Evolutionary conservation across 768 basidiomycete species (phyloP).

Genomic region (Leucogyrophana mollusca): DNA sequence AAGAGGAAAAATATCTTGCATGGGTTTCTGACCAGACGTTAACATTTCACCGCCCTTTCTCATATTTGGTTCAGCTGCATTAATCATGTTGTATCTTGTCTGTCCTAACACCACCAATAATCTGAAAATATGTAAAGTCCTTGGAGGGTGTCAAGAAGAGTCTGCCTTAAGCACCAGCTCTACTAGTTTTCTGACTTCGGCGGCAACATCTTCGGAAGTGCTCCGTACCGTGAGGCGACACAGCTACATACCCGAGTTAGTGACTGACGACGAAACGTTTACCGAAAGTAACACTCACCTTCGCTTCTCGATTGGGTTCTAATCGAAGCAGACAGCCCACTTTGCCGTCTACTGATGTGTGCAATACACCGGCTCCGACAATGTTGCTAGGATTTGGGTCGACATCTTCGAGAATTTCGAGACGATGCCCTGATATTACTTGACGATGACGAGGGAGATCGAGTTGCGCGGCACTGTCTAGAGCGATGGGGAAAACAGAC

Average conservation of each 20-base stretch:
- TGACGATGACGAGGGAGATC: slow-evolving; percentile 72
- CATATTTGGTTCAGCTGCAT: slow-evolving; percentile 4
- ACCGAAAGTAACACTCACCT: slow-evolving; percentile 50
- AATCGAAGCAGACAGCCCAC: slow-evolving; percentile 91
- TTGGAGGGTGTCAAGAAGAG: slow-evolving; percentile 7
- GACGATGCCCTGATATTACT: slow-evolving; percentile 72
- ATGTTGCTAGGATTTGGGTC: slow-evolving; percentile 95
- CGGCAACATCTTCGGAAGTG: slow-evolving; percentile 88
- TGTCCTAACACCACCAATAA: slow-evolving; percentile 13
- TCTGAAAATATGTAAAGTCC: slow-evolving; percentile 1
- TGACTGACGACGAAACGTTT: neutral
- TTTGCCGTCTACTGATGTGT: slow-evolving; percentile 89
- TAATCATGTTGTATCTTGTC: slow-evolving; percentile 26
- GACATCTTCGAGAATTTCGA: slow-evolving; percentile 78
- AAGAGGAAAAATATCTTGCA: slow-evolving; percentile 41
- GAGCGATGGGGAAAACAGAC: slow-evolving; percentile 74
- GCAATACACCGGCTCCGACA: slow-evolving; percentile 94
- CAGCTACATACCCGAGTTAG: slow-evolving; percentile 47
- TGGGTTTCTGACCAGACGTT: slow-evolving; percentile 38
- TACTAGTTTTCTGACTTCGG: slow-evolving; percentile 59
- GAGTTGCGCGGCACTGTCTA: slow-evolving; percentile 67
- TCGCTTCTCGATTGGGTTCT: slow-evolving; percentile 95
- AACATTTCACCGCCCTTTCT: slow-evolving; percentile 5
- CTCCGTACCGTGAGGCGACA: slow-evolving; percentile 93
- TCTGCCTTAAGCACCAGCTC: slow-evolving; percentile 36